Evolutionary conservation across 352 stramenopile species (phyloP), one percentile per base, ranked within the genome.

Genomic region (Globisporangium barbulae): DNA sequence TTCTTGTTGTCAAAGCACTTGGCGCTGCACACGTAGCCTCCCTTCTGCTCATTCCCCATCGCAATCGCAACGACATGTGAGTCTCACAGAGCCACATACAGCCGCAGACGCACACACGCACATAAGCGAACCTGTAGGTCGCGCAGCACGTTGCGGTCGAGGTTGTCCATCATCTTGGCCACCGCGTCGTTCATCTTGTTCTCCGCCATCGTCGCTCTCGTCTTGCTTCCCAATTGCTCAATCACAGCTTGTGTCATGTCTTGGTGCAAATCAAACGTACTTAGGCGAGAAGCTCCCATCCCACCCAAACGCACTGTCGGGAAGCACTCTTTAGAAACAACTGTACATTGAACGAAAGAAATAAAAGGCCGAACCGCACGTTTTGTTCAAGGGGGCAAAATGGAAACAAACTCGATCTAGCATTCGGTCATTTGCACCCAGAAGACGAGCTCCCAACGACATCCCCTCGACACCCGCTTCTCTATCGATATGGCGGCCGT

Each of bases 1-100:
- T 61, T 75, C 68, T 89, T 93, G 80, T 93, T 90, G 67, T 96
- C 88, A 50, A 96, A 94, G 65, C 85, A 90, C 58, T 94, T 93
- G 62, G 85, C 88, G n/a, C 82, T 86, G 65, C 88, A 94, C 59
- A 93, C 66, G 65, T 96, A 96, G 28, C 82, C 81, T 33, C 83
- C 74, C 68, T 88, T 87, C 80, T 95, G 68, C n/a, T 49, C 42
- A 61, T 21, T 9, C 37, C 3, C 52, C 21, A 21, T 25, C 9
- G 4, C 52, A 28, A 21, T 41, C 9, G 33, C 28, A 53, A 45
- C 39, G 21, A 12, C 25, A 47, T 47, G 37, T 22, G 9, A 44
- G 21, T 19, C 17, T 41, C 33, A 41, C 10, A 19, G 42, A 54
- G 21, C 55, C 19, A 28, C 31, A 21, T 10, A 68, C 15, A 28